Evolutionary conservation across 495 filamentous ascomycete species (phyloP).

Genomic region (Neurospora sublineolata): DNA sequence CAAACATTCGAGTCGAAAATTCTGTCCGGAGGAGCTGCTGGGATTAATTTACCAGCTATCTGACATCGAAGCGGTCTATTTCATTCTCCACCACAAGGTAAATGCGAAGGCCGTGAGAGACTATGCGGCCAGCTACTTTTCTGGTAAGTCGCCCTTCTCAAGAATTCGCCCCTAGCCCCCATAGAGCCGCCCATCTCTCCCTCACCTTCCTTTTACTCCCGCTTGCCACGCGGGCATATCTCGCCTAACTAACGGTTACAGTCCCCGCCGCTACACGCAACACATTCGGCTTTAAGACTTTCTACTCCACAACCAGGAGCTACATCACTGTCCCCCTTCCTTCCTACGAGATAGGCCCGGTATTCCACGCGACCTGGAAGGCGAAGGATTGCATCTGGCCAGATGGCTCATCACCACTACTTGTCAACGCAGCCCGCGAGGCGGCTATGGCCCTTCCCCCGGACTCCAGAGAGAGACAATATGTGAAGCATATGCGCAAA

Average conservation of each 20-base stretch:
- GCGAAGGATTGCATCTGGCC: neutral
- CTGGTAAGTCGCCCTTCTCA: neutral
- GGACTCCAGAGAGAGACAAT: neutral
- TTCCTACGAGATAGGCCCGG: neutral
- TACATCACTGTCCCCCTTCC: neutral
- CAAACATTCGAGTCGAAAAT: neutral
- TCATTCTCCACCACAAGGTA: conserved; percentile 2
- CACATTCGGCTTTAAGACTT: neutral
- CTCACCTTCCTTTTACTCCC: neutral
- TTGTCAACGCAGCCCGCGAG: neutral
- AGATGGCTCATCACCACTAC: fast-evolving
- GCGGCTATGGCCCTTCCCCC: neutral
- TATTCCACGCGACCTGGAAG: neutral
- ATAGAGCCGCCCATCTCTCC: no score
- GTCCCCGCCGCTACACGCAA: neutral
- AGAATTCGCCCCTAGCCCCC: no score
- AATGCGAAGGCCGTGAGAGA: neutral
- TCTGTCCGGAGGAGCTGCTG: conserved; percentile 7
- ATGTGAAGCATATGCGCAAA: neutral
- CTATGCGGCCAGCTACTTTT: neutral
- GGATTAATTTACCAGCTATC: conserved; percentile 13
- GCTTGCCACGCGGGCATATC: no score
- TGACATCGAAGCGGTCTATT: conserved; percentile 13
- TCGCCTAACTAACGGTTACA: neutral
- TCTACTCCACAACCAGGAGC: neutral